Evolutionary conservation across 331 rosid species (phyloP).

Genomic region (Phaseolus coccineus): DNA sequence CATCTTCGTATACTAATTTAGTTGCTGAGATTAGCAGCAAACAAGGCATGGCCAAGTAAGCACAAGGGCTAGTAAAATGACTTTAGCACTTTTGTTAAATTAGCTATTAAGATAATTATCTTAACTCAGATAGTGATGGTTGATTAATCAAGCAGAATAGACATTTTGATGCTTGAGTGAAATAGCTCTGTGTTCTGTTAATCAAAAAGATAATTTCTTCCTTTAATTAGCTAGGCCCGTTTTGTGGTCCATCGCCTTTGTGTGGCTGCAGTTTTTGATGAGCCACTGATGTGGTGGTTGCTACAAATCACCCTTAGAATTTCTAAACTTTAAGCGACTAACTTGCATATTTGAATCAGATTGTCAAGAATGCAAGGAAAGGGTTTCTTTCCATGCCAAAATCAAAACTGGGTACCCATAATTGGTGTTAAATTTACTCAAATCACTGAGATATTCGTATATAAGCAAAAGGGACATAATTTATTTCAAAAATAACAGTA

Average conservation of each 20-base stretch:
- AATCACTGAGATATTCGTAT: neutral
- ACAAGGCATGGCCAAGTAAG: slow-evolving; percentile 34
- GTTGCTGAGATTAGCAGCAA: slow-evolving; percentile 38
- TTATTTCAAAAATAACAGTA: slow-evolving; percentile 11
- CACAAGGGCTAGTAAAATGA: slow-evolving; percentile 30
- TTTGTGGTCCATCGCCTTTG: slow-evolving; percentile 66
- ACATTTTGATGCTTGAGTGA: slow-evolving; percentile 51
- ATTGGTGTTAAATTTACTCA: neutral
- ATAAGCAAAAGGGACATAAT: neutral
- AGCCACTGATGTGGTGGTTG: slow-evolving; percentile 51
- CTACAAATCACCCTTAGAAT: slow-evolving; percentile 30
- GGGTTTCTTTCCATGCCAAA: slow-evolving; percentile 16
- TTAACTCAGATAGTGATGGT: slow-evolving; percentile 49
- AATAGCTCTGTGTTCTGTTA: slow-evolving; percentile 51
- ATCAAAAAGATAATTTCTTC: slow-evolving; percentile 51
- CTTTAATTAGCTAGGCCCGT: slow-evolving; percentile 55
- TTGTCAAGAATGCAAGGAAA: slow-evolving; percentile 7
- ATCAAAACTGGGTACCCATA: neutral
- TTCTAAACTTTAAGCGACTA: slow-evolving; percentile 27
- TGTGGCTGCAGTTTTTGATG: slow-evolving; percentile 57
- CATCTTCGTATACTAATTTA: slow-evolving; percentile 1
- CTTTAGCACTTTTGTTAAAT: slow-evolving; percentile 41
- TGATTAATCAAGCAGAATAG: slow-evolving; percentile 55
- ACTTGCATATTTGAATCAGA: slow-evolving; percentile 11
- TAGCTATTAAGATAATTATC: slow-evolving; percentile 42